Base-by-base conservation (phyloP, 345 rosid species). In the Mangifera indica region DNA sequence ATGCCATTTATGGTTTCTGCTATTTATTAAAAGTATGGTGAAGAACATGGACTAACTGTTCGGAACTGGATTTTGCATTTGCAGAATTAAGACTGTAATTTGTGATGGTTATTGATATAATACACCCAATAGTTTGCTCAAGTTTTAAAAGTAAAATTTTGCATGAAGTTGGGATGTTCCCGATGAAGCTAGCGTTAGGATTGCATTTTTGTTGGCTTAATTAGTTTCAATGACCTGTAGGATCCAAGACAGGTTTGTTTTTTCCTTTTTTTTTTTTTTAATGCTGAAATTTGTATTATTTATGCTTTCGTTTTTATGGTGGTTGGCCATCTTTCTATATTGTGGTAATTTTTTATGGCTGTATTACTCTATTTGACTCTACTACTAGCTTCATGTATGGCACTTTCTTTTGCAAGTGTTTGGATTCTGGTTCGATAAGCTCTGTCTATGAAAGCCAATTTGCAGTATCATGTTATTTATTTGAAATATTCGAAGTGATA, bases 81-180 rank as follows among this genome's bases (percentile, higher is more conserved):
- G 12, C 32, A 52, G 18, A 67, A 20, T 25, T 53, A 59, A n/a
- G 55, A 53, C 21, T 53, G 10, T 51, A 18, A 26, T 58, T 26
- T 44, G 26, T 58, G 7, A 70, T 51, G 21, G 26, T 56, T 42
- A 11, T 29, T 46, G n/a, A 26, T 34, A 21, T 53, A 49, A 21
- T 53, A 49, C 44, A 20, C 24, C 10, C 21, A 25, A 26, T 45
- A 26, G 14, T 26, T 25, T 58, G 37, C 3, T 60, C n/a, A 60
- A 60, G 40, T 34, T 48, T 49, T 66, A 6, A 21, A 20, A 44
- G 44, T 42, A n/a, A 17, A 14, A 26, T 67, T 67, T 8, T 67
- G 57, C 24, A n/a, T 40, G 26, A 58, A 32, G 60, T 60, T 51
- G 48, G 59, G 67, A 8, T 69, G 10, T 58, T 60, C 22, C 51